Evolutionary conservation across 495 filamentous ascomycete genomes (phyloP).

Genomic region (Hypoxylon perforatum): DNA sequence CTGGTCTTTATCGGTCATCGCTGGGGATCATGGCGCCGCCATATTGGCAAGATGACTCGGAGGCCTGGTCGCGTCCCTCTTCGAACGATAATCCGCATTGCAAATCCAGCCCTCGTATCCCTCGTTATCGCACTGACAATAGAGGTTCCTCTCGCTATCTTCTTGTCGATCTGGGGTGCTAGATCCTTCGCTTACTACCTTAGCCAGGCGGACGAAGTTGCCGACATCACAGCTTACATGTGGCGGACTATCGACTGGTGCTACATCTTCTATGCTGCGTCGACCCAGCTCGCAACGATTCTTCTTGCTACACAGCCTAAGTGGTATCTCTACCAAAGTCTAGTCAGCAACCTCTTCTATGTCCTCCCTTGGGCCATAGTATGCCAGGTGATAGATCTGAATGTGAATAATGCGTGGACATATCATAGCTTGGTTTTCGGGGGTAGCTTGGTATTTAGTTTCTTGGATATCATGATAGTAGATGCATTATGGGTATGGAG

Average conservation of each 20-base stretch:
- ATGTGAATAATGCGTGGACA: slow-evolving; percentile 70
- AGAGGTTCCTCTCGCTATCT: slow-evolving; percentile 72
- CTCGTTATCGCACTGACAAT: slow-evolving; percentile 61
- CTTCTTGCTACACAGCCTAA: slow-evolving; percentile 71
- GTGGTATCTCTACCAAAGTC: slow-evolving; percentile 75
- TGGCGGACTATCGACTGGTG: slow-evolving; percentile 80
- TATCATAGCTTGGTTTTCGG: slow-evolving; percentile 77
- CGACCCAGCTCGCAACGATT: slow-evolving; percentile 72
- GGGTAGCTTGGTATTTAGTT: slow-evolving; percentile 74
- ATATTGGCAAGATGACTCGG: slow-evolving; percentile 48
- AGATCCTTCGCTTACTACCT: slow-evolving; percentile 70
- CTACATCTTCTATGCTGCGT: slow-evolving; percentile 78
- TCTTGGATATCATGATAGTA: slow-evolving; percentile 64
- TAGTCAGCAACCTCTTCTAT: slow-evolving; percentile 73
- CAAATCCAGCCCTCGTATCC: slow-evolving; percentile 66
- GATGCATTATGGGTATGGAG: slow-evolving; percentile 66
- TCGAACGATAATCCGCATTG: slow-evolving; percentile 52
- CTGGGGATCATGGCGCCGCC: slow-evolving; percentile 70
- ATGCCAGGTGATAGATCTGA: slow-evolving; percentile 60
- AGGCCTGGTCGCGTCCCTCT: slow-evolving; percentile 55
- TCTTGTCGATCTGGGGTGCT: slow-evolving; percentile 68
- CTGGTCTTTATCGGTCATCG: slow-evolving; percentile 74
- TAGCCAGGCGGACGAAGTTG: slow-evolving; percentile 64
- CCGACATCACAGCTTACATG: slow-evolving; percentile 72
- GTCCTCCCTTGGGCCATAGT: slow-evolving; percentile 78